Conservation (phyloP, 208 protist genomes). For the Leishmania turanica region DNA sequence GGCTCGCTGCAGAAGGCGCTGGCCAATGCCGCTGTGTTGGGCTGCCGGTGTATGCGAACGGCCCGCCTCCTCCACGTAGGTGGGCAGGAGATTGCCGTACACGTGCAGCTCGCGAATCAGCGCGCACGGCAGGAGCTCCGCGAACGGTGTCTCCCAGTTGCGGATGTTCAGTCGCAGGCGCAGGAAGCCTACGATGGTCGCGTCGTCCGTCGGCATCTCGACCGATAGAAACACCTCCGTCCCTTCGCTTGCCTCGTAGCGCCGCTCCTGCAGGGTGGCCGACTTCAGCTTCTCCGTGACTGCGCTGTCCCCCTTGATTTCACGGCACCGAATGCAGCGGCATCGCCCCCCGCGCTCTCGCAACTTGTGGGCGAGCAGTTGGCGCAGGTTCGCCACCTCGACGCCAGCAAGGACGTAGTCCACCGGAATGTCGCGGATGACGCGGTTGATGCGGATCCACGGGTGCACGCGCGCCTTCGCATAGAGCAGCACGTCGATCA, state of each 20-base stretch:
- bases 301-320: slow-evolving; percentile 81
- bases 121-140: slow-evolving; percentile 90
- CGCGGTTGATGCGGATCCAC: slow-evolving; percentile 99
- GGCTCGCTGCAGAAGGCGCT: slow-evolving; percentile 96
- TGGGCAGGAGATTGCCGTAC: slow-evolving; percentile 84
- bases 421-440: slow-evolving; percentile 98
- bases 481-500: slow-evolving; percentile 96
- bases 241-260: slow-evolving; percentile 69
- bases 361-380: slow-evolving; percentile 94
- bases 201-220: slow-evolving; percentile 61
- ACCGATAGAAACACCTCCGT: slow-evolving; percentile 83
- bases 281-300: slow-evolving; percentile 46
- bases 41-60: slow-evolving; percentile 58
- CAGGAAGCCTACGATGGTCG: slow-evolving; percentile 82
- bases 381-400: slow-evolving; percentile 97
- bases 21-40: slow-evolving; percentile 97
- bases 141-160: slow-evolving; percentile 93
- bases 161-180: slow-evolving; percentile 71
- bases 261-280: slow-evolving; percentile 57
- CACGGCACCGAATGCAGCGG: slow-evolving; percentile 95
- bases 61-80: slow-evolving; percentile 26
- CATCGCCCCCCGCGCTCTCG: slow-evolving; percentile 87
- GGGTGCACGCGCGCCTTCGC: slow-evolving; percentile 96
- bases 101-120: slow-evolving; percentile 99
- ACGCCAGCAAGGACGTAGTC: slow-evolving; percentile 97